Evolutionary conservation across 805 yeast species (phyloP), one percentile per base, ranked within the genome.

Genomic region (Tetrapisispora arboricola): DNA sequence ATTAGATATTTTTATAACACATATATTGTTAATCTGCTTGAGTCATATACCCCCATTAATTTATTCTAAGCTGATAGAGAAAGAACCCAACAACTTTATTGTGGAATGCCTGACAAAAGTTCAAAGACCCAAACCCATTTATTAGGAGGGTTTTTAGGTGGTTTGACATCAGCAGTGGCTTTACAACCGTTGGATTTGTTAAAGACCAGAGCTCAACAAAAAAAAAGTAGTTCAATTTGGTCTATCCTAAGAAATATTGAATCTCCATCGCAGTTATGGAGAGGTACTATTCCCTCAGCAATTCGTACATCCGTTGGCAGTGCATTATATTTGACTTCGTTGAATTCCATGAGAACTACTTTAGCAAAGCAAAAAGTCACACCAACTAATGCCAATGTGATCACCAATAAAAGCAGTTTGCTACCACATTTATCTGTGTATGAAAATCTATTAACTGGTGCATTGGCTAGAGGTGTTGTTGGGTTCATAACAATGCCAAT

Each of bases 401-500:
- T 24, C 4, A 17, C 18, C 3, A 25, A 22, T 17, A 44, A 49
- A 45, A 48, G 73, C 72, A 27, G 72, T 61, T 15, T 41, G 20
- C 65, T 90, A 41, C 97, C 97, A 3, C 78, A 75, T 54, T 68
- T 92, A 28, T 67, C 83, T 3, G 78, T 76, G 48, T 50, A 65
- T 25, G 87, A 79, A 44, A 92, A 92, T 57, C 62, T 88, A 39
- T 39, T 74, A 6, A 71, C 88, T 0, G 97, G 98, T 3, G 83
- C 84, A 32, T 51, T 78, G 2, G 79, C 94, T 1, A 68, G 98
- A 42, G 86, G 87, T 0, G 43, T 74, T 1, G 94, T 87, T 2
- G 98, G 98, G 2, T 72, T 80, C 47, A 46, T 84, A 8, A 85
- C 95, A 6, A 92, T 92, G 98, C 98, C 98, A 0, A 73, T 92